Conservation (phyloP, 441 rosid species). For the Adansonia grandidieri region DNA sequence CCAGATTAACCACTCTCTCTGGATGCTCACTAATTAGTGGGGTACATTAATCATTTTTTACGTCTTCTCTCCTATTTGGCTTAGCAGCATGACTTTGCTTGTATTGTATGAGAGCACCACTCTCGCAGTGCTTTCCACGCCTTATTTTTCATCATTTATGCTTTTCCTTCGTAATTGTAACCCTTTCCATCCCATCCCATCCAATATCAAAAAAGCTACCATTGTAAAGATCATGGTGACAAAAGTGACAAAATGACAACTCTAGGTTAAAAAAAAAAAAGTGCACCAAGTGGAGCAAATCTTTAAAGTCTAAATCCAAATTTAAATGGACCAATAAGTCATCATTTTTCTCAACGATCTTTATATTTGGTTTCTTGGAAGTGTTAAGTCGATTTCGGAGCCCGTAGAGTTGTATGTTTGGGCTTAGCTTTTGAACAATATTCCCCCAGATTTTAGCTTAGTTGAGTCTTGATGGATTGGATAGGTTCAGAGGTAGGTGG, state of each 20-base stretch:
- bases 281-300: too few species aligned
- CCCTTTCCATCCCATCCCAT: background rate
- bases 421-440: background rate
- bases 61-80: background rate
- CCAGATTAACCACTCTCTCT: background rate
- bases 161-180: background rate
- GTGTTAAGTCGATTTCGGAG: background rate
- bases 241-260: background rate
- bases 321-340: background rate
- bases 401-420: background rate
- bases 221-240: background rate
- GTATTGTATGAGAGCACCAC: background rate
- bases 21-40: background rate
- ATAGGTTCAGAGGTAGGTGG: background rate
- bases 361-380: background rate
- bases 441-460: background rate
- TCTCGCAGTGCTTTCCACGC: constrained; percentile 13
- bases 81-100: background rate
- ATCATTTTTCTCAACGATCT: background rate
- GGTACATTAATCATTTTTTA: background rate
- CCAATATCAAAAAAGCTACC: too few species aligned
- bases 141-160: background rate
- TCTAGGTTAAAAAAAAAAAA: too few species aligned
- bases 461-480: too few species aligned
- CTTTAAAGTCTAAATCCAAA: background rate